phyloP scores from a whole-genome alignment of 306 rosid species.

The Vicia sativa region DNA sequence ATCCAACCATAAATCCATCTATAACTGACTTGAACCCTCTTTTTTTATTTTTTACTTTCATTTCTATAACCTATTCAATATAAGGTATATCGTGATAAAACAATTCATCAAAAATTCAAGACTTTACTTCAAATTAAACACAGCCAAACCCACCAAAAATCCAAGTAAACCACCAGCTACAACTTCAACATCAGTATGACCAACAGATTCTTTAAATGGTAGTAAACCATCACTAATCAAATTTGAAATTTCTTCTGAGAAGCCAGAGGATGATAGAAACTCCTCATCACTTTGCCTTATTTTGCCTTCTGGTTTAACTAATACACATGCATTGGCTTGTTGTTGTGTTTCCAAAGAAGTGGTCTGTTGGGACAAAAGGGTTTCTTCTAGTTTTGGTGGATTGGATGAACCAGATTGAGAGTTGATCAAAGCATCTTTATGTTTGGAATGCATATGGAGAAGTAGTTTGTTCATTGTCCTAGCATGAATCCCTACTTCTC shows the following conservation, averaged over 20 bases:
- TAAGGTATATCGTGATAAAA: conserved; percentile 20
- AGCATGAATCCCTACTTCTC: conserved; percentile 89
- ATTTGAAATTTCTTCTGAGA: conserved; percentile 42
- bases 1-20: background rate
- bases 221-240: conserved; percentile 27
- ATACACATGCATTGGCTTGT: conserved; percentile 36
- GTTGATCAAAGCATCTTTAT: conserved; percentile 46
- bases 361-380: conserved; percentile 46
- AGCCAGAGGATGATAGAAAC: conserved; percentile 29
- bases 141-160: conserved; percentile 61
- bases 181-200: conserved; percentile 85
- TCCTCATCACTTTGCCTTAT: conserved; percentile 37
- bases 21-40: background rate
- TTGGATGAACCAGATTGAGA: conserved; percentile 51
- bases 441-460: conserved; percentile 40
- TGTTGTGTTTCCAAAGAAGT: conserved; percentile 40
- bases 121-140: conserved; percentile 38
- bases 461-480: conserved; percentile 65
- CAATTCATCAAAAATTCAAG: conserved; percentile 5
- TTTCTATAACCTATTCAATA: conserved; percentile 1
- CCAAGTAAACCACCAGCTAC: conserved; percentile 81
- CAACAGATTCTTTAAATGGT: conserved; percentile 69
- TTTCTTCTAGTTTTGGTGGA: conserved; percentile 37
- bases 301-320: conserved; percentile 38
- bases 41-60: conserved; percentile 9